These are phyloP conservation scores for Mucuna pruriens DNA, from an alignment of 306 rosid species.

Conservation along the genomic window DNA sequence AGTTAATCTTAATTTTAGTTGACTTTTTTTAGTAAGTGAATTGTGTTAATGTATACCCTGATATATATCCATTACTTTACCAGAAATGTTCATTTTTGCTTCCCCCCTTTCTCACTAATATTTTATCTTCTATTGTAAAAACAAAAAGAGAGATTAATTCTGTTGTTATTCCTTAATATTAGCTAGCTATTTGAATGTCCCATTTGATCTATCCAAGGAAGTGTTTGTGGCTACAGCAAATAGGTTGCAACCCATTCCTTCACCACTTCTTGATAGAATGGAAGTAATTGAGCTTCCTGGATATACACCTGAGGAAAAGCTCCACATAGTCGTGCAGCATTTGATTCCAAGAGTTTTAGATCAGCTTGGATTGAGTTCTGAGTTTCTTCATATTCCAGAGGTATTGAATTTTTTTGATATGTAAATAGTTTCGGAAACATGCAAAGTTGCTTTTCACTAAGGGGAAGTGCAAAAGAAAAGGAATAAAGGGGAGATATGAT, in stretches of 20 bases:
- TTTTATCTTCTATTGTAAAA: constrained; percentile 26
- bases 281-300: constrained; percentile 99
- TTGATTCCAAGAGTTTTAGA: constrained; percentile 96
- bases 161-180: constrained; percentile 67
- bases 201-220: constrained; percentile 94
- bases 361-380: constrained; percentile 87
- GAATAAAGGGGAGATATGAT: background rate
- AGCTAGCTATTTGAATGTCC: constrained; percentile 92
- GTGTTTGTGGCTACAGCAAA: constrained; percentile 97
- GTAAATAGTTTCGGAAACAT: too few relatives aligned
- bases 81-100: background rate
- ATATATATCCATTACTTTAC: background rate
- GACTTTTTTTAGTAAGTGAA: too few relatives aligned
- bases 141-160: too few relatives aligned
- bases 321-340: constrained; percentile 88
- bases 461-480: constrained; percentile 10
- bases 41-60: background rate
- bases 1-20: too few relatives aligned
- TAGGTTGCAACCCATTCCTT: constrained; percentile 91
- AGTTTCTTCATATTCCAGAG: constrained; percentile 94
- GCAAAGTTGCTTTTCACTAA: too few relatives aligned
- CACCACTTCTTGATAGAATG: constrained; percentile 95
- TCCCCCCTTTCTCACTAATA: background rate
- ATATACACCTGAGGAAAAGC: constrained; percentile 96
- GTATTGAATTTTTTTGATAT: constrained; percentile 50